Evolutionary conservation across 805 yeast species (phyloP).

Genomic region (Pichia cephalocereana): DNA sequence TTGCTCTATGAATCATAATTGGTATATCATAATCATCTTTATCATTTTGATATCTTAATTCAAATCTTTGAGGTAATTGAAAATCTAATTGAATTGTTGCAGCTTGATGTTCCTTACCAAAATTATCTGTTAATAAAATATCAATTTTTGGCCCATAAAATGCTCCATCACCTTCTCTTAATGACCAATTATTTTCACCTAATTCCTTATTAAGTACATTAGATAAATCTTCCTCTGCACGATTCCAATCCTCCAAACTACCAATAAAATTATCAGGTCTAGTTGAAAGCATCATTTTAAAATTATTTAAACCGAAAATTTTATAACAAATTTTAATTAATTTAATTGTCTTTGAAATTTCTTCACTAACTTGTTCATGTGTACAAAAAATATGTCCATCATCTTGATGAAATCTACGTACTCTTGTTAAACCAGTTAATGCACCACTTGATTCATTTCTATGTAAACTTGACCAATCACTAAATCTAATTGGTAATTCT

Average conservation of each 20-base stretch:
- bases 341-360: slow-evolving; percentile 62
- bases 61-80: slow-evolving; percentile 82
- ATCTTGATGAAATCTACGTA: slow-evolving; percentile 93
- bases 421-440: slow-evolving; percentile 83
- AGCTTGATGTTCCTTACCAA: slow-evolving; percentile 78
- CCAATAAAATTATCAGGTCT: slow-evolving; percentile 84
- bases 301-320: slow-evolving; percentile 51
- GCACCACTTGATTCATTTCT: slow-evolving; percentile 95
- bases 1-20: slow-evolving; percentile 93
- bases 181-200: slow-evolving; percentile 47
- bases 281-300: slow-evolving; percentile 68
- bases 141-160: slow-evolving; percentile 97
- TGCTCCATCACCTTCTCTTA: slow-evolving; percentile 94
- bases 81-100: slow-evolving; percentile 95
- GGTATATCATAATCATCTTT: slow-evolving; percentile 54
- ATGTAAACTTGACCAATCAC: slow-evolving; percentile 89
- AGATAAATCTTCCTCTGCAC: slow-evolving; percentile 64
- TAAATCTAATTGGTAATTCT: slow-evolving; percentile 76
- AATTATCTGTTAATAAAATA: slow-evolving; percentile 69
- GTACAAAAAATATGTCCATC: slow-evolving; percentile 96
- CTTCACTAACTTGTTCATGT: slow-evolving; percentile 61
- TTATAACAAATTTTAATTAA: slow-evolving; percentile 68
- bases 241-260: slow-evolving; percentile 64
- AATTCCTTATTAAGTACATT: slow-evolving; percentile 44
- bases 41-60: slow-evolving; percentile 54